phyloP scores from a whole-genome alignment of 2,329 filamentous ascomycete genomes.

The Pyricularia grisea region DNA sequence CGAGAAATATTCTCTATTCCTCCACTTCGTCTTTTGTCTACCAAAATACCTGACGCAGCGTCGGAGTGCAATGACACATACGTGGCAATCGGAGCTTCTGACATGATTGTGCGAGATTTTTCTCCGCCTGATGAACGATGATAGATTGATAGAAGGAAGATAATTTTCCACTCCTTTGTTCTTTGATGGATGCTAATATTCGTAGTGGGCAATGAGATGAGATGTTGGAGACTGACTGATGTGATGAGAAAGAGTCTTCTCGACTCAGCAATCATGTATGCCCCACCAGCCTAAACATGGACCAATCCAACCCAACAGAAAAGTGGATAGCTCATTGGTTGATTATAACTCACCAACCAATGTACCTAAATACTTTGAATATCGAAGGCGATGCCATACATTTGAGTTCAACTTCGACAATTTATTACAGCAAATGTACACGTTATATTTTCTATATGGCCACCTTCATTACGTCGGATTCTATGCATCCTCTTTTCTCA shows the following conservation, averaged over 20 bases:
- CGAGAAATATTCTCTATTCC: no score
- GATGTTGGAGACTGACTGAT: neutral
- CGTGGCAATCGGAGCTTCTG: slow-evolving; percentile 48
- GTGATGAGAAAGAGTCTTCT: neutral
- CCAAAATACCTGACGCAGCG: slow-evolving; percentile 30
- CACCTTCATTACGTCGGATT: neutral
- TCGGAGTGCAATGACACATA: slow-evolving; percentile 68
- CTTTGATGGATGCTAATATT: neutral
- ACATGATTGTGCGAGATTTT: slow-evolving; percentile 9
- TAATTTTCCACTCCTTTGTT: neutral
- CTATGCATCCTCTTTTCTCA: neutral
- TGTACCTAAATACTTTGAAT: no score
- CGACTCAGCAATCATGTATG: no score
- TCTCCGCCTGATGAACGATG: neutral
- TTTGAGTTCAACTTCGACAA: neutral
- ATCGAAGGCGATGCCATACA: no score
- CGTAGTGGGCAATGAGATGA: neutral
- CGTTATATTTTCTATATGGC: neutral
- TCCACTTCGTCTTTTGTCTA: neutral
- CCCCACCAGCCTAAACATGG: neutral
- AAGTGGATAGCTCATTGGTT: neutral
- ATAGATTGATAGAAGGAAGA: neutral
- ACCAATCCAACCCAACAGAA: neutral
- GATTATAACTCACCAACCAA: neutral
- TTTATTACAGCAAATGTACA: neutral